A percentile compares a stretch with the other conserved stretches of the same genome.
phyloP scores from a whole-genome alignment of 73 alveolate genomes.

The Symbiodinium pilosum region DNA sequence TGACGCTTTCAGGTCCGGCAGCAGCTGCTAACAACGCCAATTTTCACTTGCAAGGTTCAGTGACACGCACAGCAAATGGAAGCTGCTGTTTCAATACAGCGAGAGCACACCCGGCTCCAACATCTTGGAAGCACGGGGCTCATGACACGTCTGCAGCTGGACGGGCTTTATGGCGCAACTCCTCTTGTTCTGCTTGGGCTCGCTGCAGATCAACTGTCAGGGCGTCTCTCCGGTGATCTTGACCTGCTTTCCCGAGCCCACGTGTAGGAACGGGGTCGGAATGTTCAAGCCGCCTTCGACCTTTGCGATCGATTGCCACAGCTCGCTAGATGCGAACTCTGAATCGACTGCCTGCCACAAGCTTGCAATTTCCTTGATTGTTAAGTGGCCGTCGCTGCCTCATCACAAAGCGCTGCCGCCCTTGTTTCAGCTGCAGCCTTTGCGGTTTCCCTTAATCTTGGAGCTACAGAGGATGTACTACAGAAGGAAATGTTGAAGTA shows the following conservation, averaged over 20 bases:
- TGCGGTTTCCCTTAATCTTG: neutral
- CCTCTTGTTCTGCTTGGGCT: conserved; percentile 77
- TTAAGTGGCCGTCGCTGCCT: neutral
- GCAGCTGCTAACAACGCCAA: too few relatives aligned
- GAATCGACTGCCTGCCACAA: conserved; percentile 67
- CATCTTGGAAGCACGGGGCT: too few relatives aligned
- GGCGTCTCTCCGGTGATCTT: conserved; percentile 51
- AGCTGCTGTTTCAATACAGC: too few relatives aligned
- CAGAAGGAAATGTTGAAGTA: too few relatives aligned
- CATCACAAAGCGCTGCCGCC: neutral
- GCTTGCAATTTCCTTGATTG: too few relatives aligned
- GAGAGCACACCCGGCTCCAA: too few relatives aligned
- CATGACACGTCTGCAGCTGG: neutral
- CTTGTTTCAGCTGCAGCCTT: neutral
- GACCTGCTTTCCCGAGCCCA: neutral
- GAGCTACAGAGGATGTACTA: too few relatives aligned
- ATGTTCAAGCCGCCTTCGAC: conserved; percentile 27
- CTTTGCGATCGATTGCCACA: conserved; percentile 68
- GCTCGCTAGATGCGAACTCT: conserved; percentile 58
- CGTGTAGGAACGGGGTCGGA: neutral
- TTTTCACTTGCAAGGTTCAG: too few relatives aligned
- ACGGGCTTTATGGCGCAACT: neutral
- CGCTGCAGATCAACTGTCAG: conserved; percentile 22
- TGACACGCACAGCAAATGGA: too few relatives aligned
- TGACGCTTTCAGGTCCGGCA: too few relatives aligned